Conservation (phyloP, 2,329 filamentous ascomycete species). For the Colletotrichum orchidophilum region DNA sequence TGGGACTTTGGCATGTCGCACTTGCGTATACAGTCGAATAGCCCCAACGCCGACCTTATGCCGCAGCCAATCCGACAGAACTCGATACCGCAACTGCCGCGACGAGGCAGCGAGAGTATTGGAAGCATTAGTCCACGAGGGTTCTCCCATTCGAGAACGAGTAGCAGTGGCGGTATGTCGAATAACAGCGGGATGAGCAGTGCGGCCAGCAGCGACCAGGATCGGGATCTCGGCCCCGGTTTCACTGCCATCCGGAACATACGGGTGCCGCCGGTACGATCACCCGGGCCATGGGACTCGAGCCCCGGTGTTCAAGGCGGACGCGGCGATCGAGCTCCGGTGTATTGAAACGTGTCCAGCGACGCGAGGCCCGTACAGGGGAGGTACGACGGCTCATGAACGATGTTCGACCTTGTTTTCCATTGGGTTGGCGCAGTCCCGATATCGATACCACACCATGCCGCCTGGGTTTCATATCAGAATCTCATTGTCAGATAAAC, state of each 20-base stretch:
- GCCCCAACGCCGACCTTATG: conserved; percentile 24
- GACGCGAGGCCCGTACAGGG: background rate
- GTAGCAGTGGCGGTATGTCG: conserved; percentile 48
- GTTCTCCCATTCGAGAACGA: conserved; percentile 42
- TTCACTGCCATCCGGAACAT: conserved; percentile 32
- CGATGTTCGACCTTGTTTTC: background rate
- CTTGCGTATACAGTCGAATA: conserved; percentile 34
- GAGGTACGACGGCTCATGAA: background rate
- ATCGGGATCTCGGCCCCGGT: conserved; percentile 26
- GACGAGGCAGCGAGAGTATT: conserved; percentile 31
- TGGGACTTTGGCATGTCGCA: conserved; percentile 43
- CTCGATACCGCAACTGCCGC: conserved; percentile 29
- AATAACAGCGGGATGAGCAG: conserved; percentile 45
- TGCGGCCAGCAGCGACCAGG: conserved; percentile 32
- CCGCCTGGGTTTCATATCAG: conserved; percentile 6
- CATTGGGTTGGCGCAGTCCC: conserved; percentile 20
- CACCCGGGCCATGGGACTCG: conserved; percentile 30
- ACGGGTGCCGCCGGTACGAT: conserved; percentile 28
- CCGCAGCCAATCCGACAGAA: conserved; percentile 26
- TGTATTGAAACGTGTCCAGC: conserved; percentile 16
- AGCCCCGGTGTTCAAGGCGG: conserved; percentile 21
- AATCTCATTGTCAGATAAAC: conserved; percentile 7
- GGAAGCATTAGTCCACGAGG: conserved; percentile 36
- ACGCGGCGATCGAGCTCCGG: conserved; percentile 28
- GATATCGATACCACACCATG: conserved; percentile 29